A percentile compares a stretch with the other conserved stretches of the same genome.
Conservation (phyloP, 2,329 filamentous ascomycete species). For the Botrytis medusae region DNA sequence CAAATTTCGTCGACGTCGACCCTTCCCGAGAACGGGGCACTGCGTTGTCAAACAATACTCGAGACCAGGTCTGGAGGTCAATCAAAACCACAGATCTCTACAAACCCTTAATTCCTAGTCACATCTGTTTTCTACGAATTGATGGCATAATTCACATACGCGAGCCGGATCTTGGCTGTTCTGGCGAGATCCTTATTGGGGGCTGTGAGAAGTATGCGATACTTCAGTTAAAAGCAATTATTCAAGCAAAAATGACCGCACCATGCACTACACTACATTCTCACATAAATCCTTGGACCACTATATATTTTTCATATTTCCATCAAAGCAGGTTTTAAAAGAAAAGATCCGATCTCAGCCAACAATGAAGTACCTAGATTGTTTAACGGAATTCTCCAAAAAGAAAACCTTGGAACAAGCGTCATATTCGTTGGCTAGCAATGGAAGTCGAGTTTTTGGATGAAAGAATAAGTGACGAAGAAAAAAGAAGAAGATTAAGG, state of each 20-base stretch:
- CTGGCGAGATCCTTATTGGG: too few relatives aligned
- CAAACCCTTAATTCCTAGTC: too few relatives aligned
- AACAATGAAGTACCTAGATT: background rate
- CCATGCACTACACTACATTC: background rate
- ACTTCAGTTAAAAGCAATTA: background rate
- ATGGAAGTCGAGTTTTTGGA: background rate
- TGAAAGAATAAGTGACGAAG: background rate
- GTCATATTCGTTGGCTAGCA: background rate
- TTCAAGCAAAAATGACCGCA: background rate
- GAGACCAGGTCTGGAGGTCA: background rate
- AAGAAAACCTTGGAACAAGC: background rate
- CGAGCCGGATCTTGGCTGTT: too few relatives aligned
- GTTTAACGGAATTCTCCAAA: background rate
- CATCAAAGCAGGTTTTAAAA: background rate
- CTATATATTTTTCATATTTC: background rate
- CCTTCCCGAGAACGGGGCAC: background rate
- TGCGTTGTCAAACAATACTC: background rate
- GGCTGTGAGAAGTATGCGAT: background rate
- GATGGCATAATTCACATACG: too few relatives aligned
- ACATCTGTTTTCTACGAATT: background rate
- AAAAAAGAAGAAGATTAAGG: background rate
- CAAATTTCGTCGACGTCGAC: background rate
- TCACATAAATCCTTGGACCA: too few relatives aligned
- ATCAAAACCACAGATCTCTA: background rate
- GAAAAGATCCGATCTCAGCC: background rate